A percentile compares a stretch with the other conserved stretches of the same genome.
These are phyloP conservation scores for Rhamnella rubrinervis DNA, from an alignment of 331 rosid genomes.

Conservation along the genomic window DNA sequence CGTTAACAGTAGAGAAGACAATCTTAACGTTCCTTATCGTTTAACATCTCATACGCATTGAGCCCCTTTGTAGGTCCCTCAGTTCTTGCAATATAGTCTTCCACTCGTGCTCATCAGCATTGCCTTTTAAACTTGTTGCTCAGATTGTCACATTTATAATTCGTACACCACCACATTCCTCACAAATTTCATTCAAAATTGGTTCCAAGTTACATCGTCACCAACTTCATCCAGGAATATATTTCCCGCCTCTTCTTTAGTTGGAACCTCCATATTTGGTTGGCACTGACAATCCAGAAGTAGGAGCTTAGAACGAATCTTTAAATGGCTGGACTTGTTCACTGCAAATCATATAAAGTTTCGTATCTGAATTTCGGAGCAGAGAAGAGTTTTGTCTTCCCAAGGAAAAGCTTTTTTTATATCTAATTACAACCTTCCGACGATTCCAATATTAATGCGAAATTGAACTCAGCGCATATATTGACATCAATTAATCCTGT, in stretches of 20 bases:
- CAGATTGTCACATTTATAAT: conserved; percentile 1
- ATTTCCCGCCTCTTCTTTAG: conserved; percentile 16
- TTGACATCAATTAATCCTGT: too few relatives aligned
- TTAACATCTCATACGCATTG: not conserved
- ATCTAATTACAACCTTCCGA: too few relatives aligned
- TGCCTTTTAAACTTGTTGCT: conserved; percentile 20
- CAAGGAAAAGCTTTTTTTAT: too few relatives aligned
- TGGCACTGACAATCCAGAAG: conserved; percentile 2
- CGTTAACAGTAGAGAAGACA: conserved; percentile 8
- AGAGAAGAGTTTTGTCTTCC: too few relatives aligned
- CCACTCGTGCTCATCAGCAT: conserved; percentile 16
- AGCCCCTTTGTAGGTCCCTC: not conserved
- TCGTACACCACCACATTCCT: conserved; percentile 18
- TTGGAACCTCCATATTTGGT: conserved; percentile 17
- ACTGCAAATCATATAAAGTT: too few relatives aligned
- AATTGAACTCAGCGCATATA: too few relatives aligned
- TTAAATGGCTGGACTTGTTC: too few relatives aligned
- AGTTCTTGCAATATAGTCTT: conserved; percentile 13
- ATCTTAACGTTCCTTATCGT: not conserved
- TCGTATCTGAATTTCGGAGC: too few relatives aligned
- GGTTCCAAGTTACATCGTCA: not conserved
- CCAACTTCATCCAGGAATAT: conserved; percentile 5
- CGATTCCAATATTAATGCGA: too few relatives aligned
- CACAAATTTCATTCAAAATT: conserved; percentile 14
- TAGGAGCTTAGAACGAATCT: too few relatives aligned